phyloP scores from a whole-genome alignment of 2,329 filamentous ascomycete species.

The Lithohypha guttulata region DNA sequence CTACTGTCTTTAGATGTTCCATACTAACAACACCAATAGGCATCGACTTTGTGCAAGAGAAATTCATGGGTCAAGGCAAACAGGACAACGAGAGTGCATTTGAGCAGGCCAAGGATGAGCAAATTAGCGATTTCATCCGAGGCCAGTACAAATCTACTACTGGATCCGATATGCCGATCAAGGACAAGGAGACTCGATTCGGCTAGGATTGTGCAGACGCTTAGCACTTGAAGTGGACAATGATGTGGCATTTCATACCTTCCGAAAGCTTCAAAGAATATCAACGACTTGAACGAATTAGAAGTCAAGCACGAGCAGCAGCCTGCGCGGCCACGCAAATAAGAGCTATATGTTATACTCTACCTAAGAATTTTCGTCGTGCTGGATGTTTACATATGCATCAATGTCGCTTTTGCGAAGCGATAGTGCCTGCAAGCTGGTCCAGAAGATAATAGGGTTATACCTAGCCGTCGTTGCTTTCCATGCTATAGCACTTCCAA shows the following conservation, averaged over 20 bases:
- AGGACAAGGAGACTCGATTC: conserved; percentile 51
- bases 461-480: too few species aligned
- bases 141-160: conserved; percentile 53
- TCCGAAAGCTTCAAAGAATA: too few species aligned
- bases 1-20: neutral
- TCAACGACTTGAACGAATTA: too few species aligned
- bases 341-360: too few species aligned
- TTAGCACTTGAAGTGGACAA: neutral
- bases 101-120: conserved; percentile 76
- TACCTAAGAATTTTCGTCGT: too few species aligned
- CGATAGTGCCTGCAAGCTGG: too few species aligned
- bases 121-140: conserved; percentile 54
- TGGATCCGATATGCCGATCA: conserved; percentile 58
- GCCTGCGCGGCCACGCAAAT: too few species aligned
- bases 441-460: too few species aligned
- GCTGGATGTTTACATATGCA: too few species aligned
- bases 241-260: neutral
- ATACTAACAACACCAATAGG: conserved; percentile 41
- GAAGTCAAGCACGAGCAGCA: too few species aligned
- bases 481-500: too few species aligned
- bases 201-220: conserved; percentile 14
- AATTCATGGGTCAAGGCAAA: conserved; percentile 56
- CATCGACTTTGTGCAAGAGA: conserved; percentile 68
- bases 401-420: too few species aligned
- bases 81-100: conserved; percentile 62